Evolutionary conservation across 345 rosid species (phyloP).

Genomic region (Lumnitzera racemosa): DNA sequence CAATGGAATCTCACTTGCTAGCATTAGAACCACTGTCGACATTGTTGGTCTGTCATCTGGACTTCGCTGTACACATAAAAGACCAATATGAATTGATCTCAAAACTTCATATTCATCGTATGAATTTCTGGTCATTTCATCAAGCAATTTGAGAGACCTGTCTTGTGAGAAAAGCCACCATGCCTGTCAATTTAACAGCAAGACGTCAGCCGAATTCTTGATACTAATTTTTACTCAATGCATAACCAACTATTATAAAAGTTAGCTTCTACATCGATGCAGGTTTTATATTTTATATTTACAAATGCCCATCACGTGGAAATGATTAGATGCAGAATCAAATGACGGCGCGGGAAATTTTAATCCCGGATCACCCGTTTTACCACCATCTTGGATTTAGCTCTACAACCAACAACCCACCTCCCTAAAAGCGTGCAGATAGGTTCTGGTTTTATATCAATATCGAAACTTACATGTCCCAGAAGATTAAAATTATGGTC

Average conservation of each 20-base stretch:
- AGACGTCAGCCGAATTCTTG: neutral
- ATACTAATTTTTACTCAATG: neutral
- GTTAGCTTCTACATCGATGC: too few species aligned
- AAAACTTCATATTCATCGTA: constrained; percentile 1
- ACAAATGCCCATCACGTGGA: too few species aligned
- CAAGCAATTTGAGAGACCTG: constrained; percentile 7
- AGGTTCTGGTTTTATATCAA: too few species aligned
- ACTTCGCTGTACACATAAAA: constrained; percentile 19
- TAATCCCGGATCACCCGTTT: neutral
- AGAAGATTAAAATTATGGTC: neutral
- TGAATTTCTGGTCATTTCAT: constrained; percentile 1
- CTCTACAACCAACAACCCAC: too few species aligned
- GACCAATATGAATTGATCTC: constrained; percentile 16
- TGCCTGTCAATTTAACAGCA: constrained; percentile 7
- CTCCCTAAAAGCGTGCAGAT: too few species aligned
- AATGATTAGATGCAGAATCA: too few species aligned
- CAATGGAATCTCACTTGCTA: constrained; percentile 12
- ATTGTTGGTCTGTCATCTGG: constrained; percentile 21
- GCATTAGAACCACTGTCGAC: constrained; percentile 19
- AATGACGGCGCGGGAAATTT: too few species aligned
- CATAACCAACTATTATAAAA: too few species aligned
- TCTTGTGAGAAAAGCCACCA: constrained; percentile 17
- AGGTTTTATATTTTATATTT: too few species aligned
- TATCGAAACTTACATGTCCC: constrained; percentile 16
- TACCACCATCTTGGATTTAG: too few species aligned